Base-by-base conservation (phyloP, 2,329 filamentous ascomycete species). In the Pseudogymnoascus verrucosus region DNA sequence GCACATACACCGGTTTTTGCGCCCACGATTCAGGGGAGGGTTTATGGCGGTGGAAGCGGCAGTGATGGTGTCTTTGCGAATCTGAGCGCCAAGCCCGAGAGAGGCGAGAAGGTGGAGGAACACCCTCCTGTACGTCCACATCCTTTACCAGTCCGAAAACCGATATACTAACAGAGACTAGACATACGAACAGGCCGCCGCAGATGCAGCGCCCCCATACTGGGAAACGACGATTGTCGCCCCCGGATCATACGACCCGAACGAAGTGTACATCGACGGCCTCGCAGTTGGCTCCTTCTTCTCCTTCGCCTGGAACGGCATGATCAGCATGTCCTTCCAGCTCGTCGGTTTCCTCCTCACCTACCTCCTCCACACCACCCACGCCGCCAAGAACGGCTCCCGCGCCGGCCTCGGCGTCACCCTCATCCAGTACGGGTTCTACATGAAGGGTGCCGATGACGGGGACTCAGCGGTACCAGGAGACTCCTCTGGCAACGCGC, bases 141-240 rank as follows among this genome's bases (percentile, higher is more conserved):
- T 60, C 5, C 44, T 66, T 31, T 64, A 59, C 12, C 61, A 23
- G 47, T 60, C 40, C 36, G 68, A 26, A 71, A 21, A 31, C 10
- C 23, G 16, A 37, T 44, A 60, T 63, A 44, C 60, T 65, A 23
- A 61, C 62, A 63, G 10, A 57, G 31, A 19, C 51, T 65, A 97
- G 91, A 93, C 93, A 37, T 99, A 99, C 75, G 95, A 99, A 82
- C 93, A 98, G 85, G 95, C 95, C 14, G 95, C 95, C 2, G 93
- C 93, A 44, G 95, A 99, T 76, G 89, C 92, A 23, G 95, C 95
- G 59, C 95, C 95, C 1, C 95, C 95, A 0, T 99, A 99, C 77
- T 99, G 95, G 95, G 95, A 99, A 79, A 99, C 95, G 5, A 98
- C 95, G 0, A 97, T 99, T 68, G 84, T 99, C 61, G 93, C 93